Conservation (phyloP, 1,284 basidiomycete species). For the Sporisorium reilianum region DNA sequence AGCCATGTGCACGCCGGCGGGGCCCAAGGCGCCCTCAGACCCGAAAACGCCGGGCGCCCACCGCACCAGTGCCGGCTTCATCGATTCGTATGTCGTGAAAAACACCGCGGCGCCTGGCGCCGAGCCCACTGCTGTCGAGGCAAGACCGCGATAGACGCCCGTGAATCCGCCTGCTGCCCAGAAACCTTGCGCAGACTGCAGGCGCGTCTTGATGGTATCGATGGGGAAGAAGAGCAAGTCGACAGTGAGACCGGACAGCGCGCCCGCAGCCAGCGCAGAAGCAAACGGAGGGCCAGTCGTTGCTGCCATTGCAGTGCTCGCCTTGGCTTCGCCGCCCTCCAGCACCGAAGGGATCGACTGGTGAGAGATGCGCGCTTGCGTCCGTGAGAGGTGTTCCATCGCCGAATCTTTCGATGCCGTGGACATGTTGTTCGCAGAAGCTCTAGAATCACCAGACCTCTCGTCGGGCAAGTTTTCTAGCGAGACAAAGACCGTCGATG, state of each 20-base stretch:
- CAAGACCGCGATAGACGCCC: slow-evolving; percentile 93
- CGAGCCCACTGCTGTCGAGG: slow-evolving; percentile 93
- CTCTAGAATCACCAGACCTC: neutral
- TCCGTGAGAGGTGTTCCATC: slow-evolving; percentile 11
- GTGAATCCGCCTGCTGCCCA: slow-evolving; percentile 85
- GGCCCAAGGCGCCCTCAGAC: slow-evolving; percentile 34
- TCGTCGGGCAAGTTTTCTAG: slow-evolving; percentile 21
- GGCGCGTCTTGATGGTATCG: slow-evolving; percentile 94
- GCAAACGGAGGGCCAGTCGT: slow-evolving; percentile 29
- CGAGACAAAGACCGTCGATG: slow-evolving; percentile 25
- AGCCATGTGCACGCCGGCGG: slow-evolving; percentile 69
- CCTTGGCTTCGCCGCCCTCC: slow-evolving; percentile 16
- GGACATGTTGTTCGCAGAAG: neutral
- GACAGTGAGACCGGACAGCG: slow-evolving; percentile 64
- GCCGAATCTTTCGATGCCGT: slow-evolving; percentile 1
- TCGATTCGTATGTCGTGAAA: slow-evolving; percentile 91
- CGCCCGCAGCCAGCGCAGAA: slow-evolving; percentile 55
- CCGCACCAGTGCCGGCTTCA: slow-evolving; percentile 76
- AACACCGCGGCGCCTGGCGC: slow-evolving; percentile 96
- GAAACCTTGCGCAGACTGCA: slow-evolving; percentile 91
- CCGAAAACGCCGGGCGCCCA: slow-evolving; percentile 35
- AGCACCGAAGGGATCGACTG: slow-evolving; percentile 36
- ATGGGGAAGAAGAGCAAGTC: slow-evolving; percentile 96
- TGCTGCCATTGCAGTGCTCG: neutral
- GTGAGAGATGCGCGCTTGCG: slow-evolving; percentile 25